These are phyloP conservation scores for Fusarium sp. DNA, from an alignment of 2,329 filamentous ascomycete species.

Conservation along the genomic window DNA sequence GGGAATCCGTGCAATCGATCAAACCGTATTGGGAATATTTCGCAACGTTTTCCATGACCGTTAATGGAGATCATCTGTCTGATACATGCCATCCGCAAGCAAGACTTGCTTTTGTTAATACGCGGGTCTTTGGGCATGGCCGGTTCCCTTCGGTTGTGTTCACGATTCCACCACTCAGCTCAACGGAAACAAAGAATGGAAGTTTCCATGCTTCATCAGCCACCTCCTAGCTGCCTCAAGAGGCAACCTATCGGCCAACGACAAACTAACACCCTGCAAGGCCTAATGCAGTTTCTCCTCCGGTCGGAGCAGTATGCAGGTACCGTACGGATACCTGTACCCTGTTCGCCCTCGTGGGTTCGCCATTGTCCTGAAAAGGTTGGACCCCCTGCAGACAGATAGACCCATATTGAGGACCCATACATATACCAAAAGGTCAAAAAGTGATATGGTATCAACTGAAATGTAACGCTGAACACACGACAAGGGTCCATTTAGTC, in stretches of 20 bases:
- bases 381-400: constrained; percentile 15
- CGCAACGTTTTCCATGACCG: background rate
- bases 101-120: constrained; percentile 1
- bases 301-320: constrained; percentile 20
- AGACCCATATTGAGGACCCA: constrained; percentile 4
- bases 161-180: constrained; percentile 36
- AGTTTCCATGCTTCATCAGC: constrained; percentile 11
- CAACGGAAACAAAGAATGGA: constrained; percentile 7
- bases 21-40: background rate
- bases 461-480: constrained; percentile 18
- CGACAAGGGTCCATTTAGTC: background rate
- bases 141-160: background rate
- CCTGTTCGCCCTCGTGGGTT: background rate
- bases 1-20: background rate
- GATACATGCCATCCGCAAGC: background rate
- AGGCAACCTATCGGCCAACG: constrained; percentile 11
- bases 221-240: constrained; percentile 16
- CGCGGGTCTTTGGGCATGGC: background rate
- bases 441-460: constrained; percentile 14
- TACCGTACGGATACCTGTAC: constrained; percentile 1
- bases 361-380: constrained; percentile 4
- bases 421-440: background rate
- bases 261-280: constrained; percentile 7
- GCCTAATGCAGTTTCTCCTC: constrained; percentile 24
- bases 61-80: background rate